Evolutionary conservation across 306 rosid species (phyloP), one percentile per base, ranked within the genome.

Genomic region (Psophocarpus tetragonolobus): DNA sequence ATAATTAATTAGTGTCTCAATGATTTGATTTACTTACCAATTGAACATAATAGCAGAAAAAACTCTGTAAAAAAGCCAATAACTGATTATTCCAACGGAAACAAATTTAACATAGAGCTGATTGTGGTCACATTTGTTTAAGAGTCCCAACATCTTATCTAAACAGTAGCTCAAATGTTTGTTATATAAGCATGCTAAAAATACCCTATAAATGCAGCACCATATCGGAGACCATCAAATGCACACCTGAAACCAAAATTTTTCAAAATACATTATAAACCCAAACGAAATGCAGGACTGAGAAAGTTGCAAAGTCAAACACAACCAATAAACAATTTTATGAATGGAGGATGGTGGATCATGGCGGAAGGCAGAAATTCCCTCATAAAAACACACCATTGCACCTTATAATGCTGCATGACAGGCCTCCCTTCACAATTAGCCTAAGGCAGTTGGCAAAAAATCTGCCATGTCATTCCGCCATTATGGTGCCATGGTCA

Each of bases 161-260:
- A 71, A 71, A 47, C 17, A 48, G 32, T 24, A 81, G 32, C 53
- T 77, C 58, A 84, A 58, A 41, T 26, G 70, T 33, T 64, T 35
- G 11, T 67, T 15, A 20, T 38, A 73, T 35, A 73, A 35, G 44
- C 35, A n/a, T 7, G 17, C 11, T 80, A 33, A 69, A 18, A 47
- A 29, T 32, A 91, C 98, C 98, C 97, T n/a, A 91, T 86, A 88
- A 95, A 92, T 62, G 97, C 98, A 84, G 98, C 98, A 58, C 91
- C 93, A 74, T 95, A 95, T 63, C 91, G 97, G 66, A 95, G 97
- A 76, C 98, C 98, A 79, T 95, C 98, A 81, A 95, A 95, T 61
- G 98, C 98, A 81, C 98, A 95, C 98, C 98, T 95, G 86, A 74
- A 76, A 72, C 81, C 61, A 67, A 68, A 72, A 54, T 45, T 11